Conservation (phyloP, 306 rosid species). For the Pyrus betulifolia region DNA sequence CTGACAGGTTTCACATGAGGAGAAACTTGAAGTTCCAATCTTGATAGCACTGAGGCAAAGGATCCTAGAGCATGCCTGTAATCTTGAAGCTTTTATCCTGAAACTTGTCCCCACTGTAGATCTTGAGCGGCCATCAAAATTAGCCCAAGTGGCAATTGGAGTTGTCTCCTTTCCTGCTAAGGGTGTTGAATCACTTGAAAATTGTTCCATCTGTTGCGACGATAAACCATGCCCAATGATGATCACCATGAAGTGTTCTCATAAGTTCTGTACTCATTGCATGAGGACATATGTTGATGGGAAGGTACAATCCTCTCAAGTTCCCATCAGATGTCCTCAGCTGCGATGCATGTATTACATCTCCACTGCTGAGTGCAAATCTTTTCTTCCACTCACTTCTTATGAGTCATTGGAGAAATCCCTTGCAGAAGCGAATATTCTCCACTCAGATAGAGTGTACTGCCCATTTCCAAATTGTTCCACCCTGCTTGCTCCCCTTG, state of each 20-base stretch:
- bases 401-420: conserved; percentile 61
- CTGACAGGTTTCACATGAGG: conserved; percentile 54
- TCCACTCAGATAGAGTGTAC: conserved; percentile 52
- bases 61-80: conserved; percentile 63
- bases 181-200: conserved; percentile 50
- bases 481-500: conserved; percentile 62
- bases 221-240: conserved; percentile 67
- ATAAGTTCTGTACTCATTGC: conserved; percentile 82
- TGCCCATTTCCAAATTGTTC: conserved; percentile 90
- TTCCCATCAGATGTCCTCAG: conserved; percentile 82
- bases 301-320: conserved; percentile 64
- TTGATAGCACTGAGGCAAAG: conserved; percentile 66
- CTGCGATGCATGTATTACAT: conserved; percentile 68
- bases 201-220: conserved; percentile 83
- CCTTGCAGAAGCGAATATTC: conserved; percentile 50
- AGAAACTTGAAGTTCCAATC: conserved; percentile 62
- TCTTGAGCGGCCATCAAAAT: conserved; percentile 62
- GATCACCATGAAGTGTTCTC: conserved; percentile 85
- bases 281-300: conserved; percentile 65
- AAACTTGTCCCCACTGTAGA: conserved; percentile 50
- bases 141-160: conserved; percentile 88
- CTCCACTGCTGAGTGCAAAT: conserved; percentile 52
- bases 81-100: conserved; percentile 60
- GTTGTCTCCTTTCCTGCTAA: conserved; percentile 51
- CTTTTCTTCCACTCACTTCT: conserved; percentile 71